Percentiles rank a stretch among this genome's conserved stretches.
Evolutionary conservation across 2,329 filamentous ascomycete species (phyloP).

Genomic region (Cadophora sp.): DNA sequence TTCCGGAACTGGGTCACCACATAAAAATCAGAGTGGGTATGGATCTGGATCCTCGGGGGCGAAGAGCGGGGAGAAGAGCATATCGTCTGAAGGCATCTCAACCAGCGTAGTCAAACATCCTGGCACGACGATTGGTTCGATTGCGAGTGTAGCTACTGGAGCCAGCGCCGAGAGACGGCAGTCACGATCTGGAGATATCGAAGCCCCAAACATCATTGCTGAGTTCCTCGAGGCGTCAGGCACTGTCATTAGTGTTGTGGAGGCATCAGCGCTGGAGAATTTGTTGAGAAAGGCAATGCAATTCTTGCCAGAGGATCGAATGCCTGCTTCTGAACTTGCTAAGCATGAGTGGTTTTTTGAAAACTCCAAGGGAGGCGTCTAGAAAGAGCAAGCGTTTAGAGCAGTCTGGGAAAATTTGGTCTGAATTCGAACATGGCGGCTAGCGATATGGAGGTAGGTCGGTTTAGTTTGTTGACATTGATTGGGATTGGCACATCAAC

Average conservation of each 20-base stretch:
- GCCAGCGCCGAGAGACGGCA: background rate
- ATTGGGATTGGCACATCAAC: background rate
- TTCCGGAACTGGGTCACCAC: conserved; percentile 6
- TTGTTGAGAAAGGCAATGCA: conserved; percentile 27
- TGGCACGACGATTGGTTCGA: background rate
- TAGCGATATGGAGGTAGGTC: too few relatives aligned
- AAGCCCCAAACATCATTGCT: background rate
- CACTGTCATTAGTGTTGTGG: conserved; percentile 23
- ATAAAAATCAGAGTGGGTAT: conserved; percentile 3
- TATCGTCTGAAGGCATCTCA: conserved; percentile 32
- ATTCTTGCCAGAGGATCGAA: conserved; percentile 30
- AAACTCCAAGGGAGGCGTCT: conserved; percentile 5
- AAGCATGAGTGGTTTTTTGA: conserved; percentile 29
- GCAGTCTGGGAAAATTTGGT: background rate
- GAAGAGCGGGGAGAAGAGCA: conserved; percentile 29
- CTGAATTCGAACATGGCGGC: background rate
- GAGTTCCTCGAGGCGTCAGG: conserved; percentile 30
- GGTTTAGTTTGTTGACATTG: background rate
- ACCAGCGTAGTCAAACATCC: background rate
- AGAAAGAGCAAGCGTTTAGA: background rate
- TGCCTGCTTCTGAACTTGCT: conserved; percentile 18
- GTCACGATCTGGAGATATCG: background rate
- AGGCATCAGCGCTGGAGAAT: conserved; percentile 24
- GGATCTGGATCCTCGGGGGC: conserved; percentile 9
- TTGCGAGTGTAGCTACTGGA: background rate